Base-by-base conservation (phyloP, 225 moss, liverwort and hornwort species). In the Asterella californica region DNA sequence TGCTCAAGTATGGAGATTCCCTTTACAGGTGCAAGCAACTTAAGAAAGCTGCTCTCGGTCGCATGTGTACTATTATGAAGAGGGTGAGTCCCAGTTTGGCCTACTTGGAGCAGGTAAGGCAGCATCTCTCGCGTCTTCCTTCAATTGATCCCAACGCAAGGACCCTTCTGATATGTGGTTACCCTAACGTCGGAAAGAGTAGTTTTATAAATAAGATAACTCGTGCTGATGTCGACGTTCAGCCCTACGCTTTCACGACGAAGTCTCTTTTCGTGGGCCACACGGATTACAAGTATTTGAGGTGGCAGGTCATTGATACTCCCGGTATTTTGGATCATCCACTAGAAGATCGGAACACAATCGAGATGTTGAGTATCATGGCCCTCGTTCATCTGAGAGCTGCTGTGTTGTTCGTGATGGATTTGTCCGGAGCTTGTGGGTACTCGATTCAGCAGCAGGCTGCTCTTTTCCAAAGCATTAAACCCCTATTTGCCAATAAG, bases 231-330 rank as follows among this genome's bases (percentile, higher is more conserved):
- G 99, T 99, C 0, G 99, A 95, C 75, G 99, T 99, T 27, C 99
- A 99, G 81, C 99, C 99, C 24, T 99, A 99, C 72, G 99, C 95
- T 5, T 99, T 99, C 84, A 99, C 99, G 30, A 99, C 99, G 36
- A 99, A 99, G 87, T 99, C 99, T 61, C 81, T 99, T 30, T 95
- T 99, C 70, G 99, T 95, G 34, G 99, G 99, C 27, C 99, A 99
- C 77, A 99, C 93, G 64, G 99, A 99, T 87, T 99, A 99, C 77
- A 99, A 99, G 92, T 99, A 99, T 30, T 84, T 95, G 84, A 89
- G 99, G 60, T 99, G 99, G 99, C 99, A 99, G 91, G 99, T 99
- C 62, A 95, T 99, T 75, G 99, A 99, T 76, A 99, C 99, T 27
- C 99, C 99, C n/a, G 99, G 99, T 69, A 95, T 99, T 80, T 79